Evolutionary conservation across 169 alveolate genomes (phyloP), one percentile per base, ranked within the genome.

Genomic region (Eimeria tenella): DNA sequence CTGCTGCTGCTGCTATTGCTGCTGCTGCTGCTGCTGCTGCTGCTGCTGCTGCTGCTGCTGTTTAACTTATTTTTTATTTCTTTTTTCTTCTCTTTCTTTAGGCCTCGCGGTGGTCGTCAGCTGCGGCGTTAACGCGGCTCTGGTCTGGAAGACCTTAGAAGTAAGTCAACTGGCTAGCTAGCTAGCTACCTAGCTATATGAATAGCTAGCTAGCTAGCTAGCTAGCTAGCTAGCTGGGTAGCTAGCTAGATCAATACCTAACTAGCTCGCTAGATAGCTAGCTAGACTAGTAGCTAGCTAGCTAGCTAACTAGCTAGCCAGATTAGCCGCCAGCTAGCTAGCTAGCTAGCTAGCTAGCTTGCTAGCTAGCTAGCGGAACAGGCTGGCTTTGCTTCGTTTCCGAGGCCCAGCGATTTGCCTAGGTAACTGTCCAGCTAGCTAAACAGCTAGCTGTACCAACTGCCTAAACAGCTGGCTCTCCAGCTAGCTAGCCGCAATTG

Each of bases 121-220:
- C n/a, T 68, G 79, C 79, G 79, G 79, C 50, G 79, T 68, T 7
- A 15, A 68, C 10, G 79, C 79, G 25, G 79, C 79, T 68, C 79
- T 68, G 17, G 5, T 68, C 31, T 68, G 79, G 79, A 68, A 68
- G 11, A 68, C 79, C n/a, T 9, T 68, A 9, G 79, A 68, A 7
- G 79, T 68, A 23, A 17, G 79, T 4, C 21, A 68, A 31, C 79
- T 68, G 21, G 19, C 79, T 68, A 23, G 49, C 52, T 68, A 31
- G 52, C 49, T 68, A 68, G 79, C 79, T 68, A 68, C 49, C 79
- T 68, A 17, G 52, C 19, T 60, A 60, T 10, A 23, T 3, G 1
- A 17, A 11, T 58, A 10, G 21, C 21, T 10, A 11, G 21, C 68
- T 58, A 17, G 68, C 21, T 68, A 68, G 79, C 79, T 68, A 68